Evolutionary conservation across 2,329 filamentous ascomycete species (phyloP).

Genomic region (Stagonosporopsis chrysanthemi): DNA sequence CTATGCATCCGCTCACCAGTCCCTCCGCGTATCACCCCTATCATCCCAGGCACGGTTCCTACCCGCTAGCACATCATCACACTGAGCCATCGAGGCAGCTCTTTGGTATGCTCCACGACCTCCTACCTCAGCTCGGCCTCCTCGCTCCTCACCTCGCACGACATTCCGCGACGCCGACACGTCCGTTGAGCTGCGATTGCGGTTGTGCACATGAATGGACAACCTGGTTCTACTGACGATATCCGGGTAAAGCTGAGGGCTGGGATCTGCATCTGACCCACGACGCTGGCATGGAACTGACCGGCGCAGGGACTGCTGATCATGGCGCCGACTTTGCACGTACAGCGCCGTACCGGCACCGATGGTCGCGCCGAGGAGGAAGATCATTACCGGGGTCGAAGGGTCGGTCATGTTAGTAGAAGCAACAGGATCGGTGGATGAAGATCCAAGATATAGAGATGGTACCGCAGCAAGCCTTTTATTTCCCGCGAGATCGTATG

Average conservation of each 20-base stretch:
- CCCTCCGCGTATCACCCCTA: too few relatives aligned
- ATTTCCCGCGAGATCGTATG: too few relatives aligned
- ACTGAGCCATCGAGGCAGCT: not conserved
- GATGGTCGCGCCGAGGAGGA: not conserved
- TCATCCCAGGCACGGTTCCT: too few relatives aligned
- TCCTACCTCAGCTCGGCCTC: not conserved
- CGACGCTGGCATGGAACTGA: not conserved
- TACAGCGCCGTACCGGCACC: not conserved
- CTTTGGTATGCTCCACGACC: not conserved
- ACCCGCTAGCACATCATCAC: too few relatives aligned
- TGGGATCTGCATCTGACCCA: not conserved
- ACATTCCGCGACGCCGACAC: too few relatives aligned
- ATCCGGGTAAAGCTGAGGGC: too few relatives aligned
- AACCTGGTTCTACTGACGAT: too few relatives aligned
- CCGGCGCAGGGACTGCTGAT: not conserved
- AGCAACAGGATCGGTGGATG: not conserved
- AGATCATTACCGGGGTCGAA: not conserved
- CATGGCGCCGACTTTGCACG: not conserved
- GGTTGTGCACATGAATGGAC: not conserved
- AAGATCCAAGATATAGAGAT: not conserved
- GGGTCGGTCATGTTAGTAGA: not conserved
- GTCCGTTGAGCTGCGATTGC: too few relatives aligned
- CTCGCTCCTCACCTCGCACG: too few relatives aligned
- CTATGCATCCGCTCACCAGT: not conserved
- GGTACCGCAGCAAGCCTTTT: too few relatives aligned